Conservation (phyloP, 1,139 yeast genomes). For the Hansenula sp. region DNA sequence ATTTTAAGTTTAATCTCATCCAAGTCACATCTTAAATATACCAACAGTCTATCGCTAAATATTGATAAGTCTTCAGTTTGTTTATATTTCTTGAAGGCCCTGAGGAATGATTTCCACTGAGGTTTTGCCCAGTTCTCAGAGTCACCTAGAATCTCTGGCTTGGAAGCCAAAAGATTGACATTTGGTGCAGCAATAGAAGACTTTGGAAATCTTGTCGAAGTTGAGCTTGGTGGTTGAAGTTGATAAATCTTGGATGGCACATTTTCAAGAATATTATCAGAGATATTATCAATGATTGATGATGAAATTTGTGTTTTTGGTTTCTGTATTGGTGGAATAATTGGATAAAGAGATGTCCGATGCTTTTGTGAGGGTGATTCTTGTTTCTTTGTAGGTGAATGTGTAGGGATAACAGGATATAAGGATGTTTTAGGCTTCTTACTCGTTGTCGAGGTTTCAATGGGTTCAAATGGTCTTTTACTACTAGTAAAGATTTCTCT, state of each 20-base stretch:
- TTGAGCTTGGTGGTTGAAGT: background rate
- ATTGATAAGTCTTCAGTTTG: constrained; percentile 8
- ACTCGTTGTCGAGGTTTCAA: constrained; percentile 2
- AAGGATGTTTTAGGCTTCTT: background rate
- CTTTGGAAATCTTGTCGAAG: too few relatives aligned
- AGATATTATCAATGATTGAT: background rate
- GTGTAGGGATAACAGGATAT: constrained; percentile 1
- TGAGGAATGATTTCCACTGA: constrained; percentile 20
- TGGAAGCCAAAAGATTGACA: too few relatives aligned
- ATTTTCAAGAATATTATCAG: background rate
- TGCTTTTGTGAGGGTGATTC: background rate
- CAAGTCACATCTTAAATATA: constrained; percentile 15
- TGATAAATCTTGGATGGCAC: too few relatives aligned
- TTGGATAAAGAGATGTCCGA: background rate
- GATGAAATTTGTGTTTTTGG: background rate
- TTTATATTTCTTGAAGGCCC: constrained; percentile 7
- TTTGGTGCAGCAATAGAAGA: too few relatives aligned
- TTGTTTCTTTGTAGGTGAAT: background rate
- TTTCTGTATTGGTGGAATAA: background rate
- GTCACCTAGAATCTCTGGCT: constrained; percentile 5
- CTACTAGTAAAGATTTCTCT: background rate
- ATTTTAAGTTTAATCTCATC: constrained; percentile 17
- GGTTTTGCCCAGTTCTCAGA: constrained; percentile 16
- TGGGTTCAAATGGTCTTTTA: background rate
- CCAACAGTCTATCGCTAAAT: constrained; percentile 10